Evolutionary conservation across 352 stramenopile species (phyloP).

Genomic region (Thraustochytrium striatum): DNA sequence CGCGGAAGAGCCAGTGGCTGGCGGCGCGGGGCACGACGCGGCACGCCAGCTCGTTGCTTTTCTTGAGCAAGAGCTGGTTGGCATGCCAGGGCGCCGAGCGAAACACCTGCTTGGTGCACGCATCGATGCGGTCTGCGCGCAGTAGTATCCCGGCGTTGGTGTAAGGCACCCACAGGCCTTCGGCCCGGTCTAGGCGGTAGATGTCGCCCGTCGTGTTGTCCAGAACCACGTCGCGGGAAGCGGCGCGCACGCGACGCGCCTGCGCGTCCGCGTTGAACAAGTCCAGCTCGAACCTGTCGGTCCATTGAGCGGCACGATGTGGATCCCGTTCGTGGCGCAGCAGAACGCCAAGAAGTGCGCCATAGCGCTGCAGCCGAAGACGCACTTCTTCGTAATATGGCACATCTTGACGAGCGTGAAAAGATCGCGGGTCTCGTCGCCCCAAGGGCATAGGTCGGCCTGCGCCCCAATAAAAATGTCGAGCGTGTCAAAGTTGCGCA

Average conservation of each 20-base stretch:
- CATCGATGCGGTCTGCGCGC: background rate
- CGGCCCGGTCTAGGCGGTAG: conserved; percentile 1
- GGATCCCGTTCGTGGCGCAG: conserved; percentile 3
- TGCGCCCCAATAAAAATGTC: conserved; percentile 28
- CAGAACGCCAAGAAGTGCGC: conserved; percentile 25
- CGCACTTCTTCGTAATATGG: conserved; percentile 37
- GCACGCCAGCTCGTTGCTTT: conserved; percentile 15
- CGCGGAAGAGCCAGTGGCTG: background rate
- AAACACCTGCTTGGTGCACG: background rate
- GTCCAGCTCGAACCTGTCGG: background rate
- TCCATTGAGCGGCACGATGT: conserved; percentile 22
- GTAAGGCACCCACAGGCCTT: conserved; percentile 1
- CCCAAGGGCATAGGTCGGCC: conserved; percentile 19
- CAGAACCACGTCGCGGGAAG: background rate
- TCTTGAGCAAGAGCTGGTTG: conserved; percentile 3
- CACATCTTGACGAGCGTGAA: conserved; percentile 44
- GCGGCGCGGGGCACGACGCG: background rate
- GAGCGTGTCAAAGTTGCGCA: conserved; percentile 34
- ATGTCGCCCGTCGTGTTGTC: conserved; percentile 30
- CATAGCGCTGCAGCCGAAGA: conserved; percentile 15
- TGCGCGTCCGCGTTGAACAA: background rate
- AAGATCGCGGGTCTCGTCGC: background rate
- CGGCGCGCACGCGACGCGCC: background rate
- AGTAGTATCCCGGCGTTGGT: conserved; percentile 18
- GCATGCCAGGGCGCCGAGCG: background rate